phyloP scores from a whole-genome alignment of 2,329 filamentous ascomycete species.

The Hymenoscyphus albidus region DNA sequence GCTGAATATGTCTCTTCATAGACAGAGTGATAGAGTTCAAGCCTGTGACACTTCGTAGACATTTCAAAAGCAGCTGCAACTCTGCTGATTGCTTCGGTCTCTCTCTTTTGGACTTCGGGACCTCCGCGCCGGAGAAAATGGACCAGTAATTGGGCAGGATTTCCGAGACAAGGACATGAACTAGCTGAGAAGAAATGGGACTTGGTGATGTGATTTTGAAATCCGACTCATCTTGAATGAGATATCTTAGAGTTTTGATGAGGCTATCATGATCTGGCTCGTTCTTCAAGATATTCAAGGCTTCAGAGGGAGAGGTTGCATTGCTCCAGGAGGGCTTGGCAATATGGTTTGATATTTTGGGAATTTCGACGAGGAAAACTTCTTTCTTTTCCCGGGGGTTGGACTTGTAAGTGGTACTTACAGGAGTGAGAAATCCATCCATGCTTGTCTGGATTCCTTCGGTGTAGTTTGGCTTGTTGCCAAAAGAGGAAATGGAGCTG shows the following conservation, averaged over 20 bases:
- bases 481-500: no score
- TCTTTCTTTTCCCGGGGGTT: slow-evolving; percentile 20
- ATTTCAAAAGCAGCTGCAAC: slow-evolving; percentile 52
- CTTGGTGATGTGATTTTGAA: slow-evolving; percentile 61
- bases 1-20: slow-evolving; percentile 57
- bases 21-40: slow-evolving; percentile 73
- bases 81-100: slow-evolving; percentile 33
- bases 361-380: slow-evolving; percentile 23
- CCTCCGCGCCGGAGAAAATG: slow-evolving; percentile 48
- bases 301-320: slow-evolving; percentile 41
- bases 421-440: slow-evolving; percentile 46
- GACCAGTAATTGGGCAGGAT: slow-evolving; percentile 83
- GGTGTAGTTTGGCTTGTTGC: not conserved
- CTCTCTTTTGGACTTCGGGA: slow-evolving; percentile 23
- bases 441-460: slow-evolving; percentile 36
- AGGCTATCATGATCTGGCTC: slow-evolving; percentile 61
- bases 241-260: slow-evolving; percentile 48
- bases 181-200: slow-evolving; percentile 68
- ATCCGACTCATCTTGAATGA: slow-evolving; percentile 38
- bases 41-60: slow-evolving; percentile 70
- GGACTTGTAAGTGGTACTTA: slow-evolving; percentile 40
- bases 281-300: slow-evolving; percentile 55
- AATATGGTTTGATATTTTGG: slow-evolving; percentile 12
- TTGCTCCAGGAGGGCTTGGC: slow-evolving; percentile 14
- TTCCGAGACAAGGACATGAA: slow-evolving; percentile 68